phyloP scores from a whole-genome alignment of 1,284 basidiomycete genomes.

The Cystobasidium sp. region DNA sequence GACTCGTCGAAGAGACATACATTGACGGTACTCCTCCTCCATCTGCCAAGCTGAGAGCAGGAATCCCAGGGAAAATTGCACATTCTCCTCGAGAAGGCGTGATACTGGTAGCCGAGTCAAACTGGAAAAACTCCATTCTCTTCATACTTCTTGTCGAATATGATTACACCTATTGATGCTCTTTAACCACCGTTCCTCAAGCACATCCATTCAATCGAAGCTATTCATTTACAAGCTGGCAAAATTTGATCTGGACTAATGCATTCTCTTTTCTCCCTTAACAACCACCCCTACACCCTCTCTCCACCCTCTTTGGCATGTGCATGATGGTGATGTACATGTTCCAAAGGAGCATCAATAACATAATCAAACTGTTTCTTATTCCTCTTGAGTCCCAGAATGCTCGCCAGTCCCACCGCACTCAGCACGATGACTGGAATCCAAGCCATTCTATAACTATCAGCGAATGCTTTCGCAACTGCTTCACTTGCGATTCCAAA shows the following conservation, averaged over 20 bases:
- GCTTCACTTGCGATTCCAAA: conserved; percentile 19
- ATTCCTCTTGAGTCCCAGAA: conserved; percentile 31
- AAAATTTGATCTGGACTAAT: neutral
- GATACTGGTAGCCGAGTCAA: no score
- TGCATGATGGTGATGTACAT: conserved; percentile 25
- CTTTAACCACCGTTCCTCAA: no score
- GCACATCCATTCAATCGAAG: no score
- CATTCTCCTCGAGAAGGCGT: no score
- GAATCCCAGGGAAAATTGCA: no score
- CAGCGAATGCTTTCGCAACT: conserved; percentile 25
- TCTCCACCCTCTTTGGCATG: neutral
- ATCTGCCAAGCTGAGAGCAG: no score
- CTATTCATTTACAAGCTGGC: no score
- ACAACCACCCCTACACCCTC: neutral
- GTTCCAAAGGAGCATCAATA: conserved; percentile 23
- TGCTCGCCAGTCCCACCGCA: conserved; percentile 9
- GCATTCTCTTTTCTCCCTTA: neutral
- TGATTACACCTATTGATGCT: no score
- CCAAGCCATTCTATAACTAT: conserved; percentile 30
- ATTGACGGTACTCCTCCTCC: no score
- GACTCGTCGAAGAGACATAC: no score
- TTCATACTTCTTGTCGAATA: no score
- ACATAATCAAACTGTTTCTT: conserved; percentile 35
- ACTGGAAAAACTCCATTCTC: no score
- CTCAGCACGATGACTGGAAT: conserved; percentile 24